phyloP scores from a whole-genome alignment of 331 rosid genomes.

The Pyrus hybrid region DNA sequence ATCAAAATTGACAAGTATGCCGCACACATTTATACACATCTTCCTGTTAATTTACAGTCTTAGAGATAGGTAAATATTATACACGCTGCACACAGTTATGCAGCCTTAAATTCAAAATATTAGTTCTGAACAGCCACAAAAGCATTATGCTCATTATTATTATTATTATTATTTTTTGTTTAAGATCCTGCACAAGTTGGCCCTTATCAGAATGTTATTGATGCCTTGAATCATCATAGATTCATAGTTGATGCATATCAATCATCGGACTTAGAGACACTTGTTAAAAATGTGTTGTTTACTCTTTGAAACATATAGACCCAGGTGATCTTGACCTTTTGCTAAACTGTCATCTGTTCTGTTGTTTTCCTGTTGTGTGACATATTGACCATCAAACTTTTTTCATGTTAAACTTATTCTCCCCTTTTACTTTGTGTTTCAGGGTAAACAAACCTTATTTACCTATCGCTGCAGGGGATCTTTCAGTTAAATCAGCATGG shows the following conservation, averaged over 20 bases:
- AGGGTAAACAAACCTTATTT: constrained; percentile 97
- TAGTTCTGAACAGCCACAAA: background rate
- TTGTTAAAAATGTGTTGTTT: background rate
- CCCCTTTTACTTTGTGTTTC: constrained; percentile 26
- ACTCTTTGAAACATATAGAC: background rate
- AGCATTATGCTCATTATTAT: background rate
- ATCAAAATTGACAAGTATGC: constrained; percentile 88
- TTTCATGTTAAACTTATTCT: constrained; percentile 4
- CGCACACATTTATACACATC: background rate
- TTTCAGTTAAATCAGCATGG: constrained; percentile 94
- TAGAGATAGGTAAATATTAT: background rate
- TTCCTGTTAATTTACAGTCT: constrained; percentile 4
- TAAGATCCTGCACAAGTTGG: background rate
- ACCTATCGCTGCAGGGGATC: constrained; percentile 96
- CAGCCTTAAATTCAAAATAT: background rate
- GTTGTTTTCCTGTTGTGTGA: background rate
- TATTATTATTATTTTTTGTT: background rate
- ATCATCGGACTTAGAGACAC: background rate
- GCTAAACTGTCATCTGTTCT: background rate
- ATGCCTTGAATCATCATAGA: background rate
- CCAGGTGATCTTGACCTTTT: background rate
- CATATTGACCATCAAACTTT: background rate
- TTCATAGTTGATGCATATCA: background rate
- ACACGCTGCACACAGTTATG: too few relatives aligned
- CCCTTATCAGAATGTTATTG: background rate